Conservation (phyloP, 192 early-diverging fungal genomes). For the Rhizophagus clarus region DNA sequence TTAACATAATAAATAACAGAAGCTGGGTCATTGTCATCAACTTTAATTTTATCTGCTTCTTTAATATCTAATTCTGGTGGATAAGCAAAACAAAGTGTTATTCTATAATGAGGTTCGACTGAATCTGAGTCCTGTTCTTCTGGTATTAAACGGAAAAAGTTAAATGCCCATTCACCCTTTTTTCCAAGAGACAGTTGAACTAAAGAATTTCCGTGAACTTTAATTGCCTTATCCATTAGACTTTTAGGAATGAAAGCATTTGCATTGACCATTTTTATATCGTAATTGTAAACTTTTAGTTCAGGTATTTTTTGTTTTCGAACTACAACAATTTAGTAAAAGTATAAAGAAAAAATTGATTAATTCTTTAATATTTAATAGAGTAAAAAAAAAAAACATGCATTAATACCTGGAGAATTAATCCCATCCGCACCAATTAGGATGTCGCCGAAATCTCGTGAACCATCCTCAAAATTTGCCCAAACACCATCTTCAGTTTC, state of each 20-base stretch:
- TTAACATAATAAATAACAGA: no score
- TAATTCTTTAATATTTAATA: no score
- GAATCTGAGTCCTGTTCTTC: background rate
- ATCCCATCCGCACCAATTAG: constrained; percentile 17
- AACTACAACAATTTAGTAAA: background rate
- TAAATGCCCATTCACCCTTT: background rate
- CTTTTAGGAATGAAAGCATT: background rate
- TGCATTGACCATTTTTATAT: background rate
- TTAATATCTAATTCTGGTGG: background rate
- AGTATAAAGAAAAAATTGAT: no score
- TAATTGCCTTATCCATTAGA: background rate
- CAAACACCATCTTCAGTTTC: constrained; percentile 14
- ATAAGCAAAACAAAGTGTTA: background rate
- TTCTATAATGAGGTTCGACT: background rate
- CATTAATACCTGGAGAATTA: constrained; percentile 15
- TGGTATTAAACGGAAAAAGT: background rate
- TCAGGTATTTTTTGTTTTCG: constrained; percentile 9
- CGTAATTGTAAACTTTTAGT: background rate
- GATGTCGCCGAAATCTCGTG: constrained; percentile 8
- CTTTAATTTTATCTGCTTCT: no score
- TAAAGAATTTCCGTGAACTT: background rate
- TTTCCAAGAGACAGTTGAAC: background rate
- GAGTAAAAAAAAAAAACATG: background rate
- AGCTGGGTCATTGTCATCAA: no score
- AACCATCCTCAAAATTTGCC: constrained; percentile 12